A percentile compares a stretch with the other conserved stretches of the same genome.
phyloP scores from a whole-genome alignment of 78 protist genomes.

The Guillardia theta region DNA sequence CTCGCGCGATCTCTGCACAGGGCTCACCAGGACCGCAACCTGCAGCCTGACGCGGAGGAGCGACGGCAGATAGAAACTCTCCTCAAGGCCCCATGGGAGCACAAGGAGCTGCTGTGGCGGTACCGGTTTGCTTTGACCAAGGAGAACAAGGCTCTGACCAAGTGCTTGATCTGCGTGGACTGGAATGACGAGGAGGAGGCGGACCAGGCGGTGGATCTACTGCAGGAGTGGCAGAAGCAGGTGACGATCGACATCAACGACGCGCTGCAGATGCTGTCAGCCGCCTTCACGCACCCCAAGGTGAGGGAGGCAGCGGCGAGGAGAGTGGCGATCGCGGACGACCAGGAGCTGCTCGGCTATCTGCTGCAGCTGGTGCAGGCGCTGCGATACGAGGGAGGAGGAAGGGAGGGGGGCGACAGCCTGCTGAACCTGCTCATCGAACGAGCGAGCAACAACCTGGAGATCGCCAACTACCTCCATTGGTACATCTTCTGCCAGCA shows the following conservation, averaged over 20 bases:
- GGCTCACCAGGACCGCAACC: constrained; percentile 48
- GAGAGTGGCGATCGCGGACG: not conserved
- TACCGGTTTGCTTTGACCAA: constrained; percentile 43
- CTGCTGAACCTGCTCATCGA: not conserved
- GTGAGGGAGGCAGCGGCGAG: constrained; percentile 62
- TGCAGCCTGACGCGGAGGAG: constrained; percentile 59
- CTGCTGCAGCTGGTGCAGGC: constrained; percentile 93
- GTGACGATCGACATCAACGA: constrained; percentile 65
- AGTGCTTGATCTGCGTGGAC: constrained; percentile 84
- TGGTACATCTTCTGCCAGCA: constrained; percentile 33
- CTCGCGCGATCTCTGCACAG: constrained; percentile 45
- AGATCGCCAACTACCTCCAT: constrained; percentile 8
- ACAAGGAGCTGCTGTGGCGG: constrained; percentile 67
- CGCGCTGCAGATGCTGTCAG: constrained; percentile 80
- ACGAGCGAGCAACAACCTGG: not conserved
- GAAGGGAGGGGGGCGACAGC: not conserved
- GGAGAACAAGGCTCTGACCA: constrained; percentile 71
- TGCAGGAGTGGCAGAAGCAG: constrained; percentile 55
- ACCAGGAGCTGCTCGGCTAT: constrained; percentile 42
- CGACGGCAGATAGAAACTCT: constrained; percentile 23
- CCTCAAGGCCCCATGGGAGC: constrained; percentile 46
- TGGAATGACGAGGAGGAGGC: constrained; percentile 79
- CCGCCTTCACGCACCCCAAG: constrained; percentile 45
- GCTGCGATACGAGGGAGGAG: constrained; percentile 36
- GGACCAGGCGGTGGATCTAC: constrained; percentile 27